Base-by-base conservation (phyloP, 352 stramenopile species). In the Phytophthora agathidicida region DNA sequence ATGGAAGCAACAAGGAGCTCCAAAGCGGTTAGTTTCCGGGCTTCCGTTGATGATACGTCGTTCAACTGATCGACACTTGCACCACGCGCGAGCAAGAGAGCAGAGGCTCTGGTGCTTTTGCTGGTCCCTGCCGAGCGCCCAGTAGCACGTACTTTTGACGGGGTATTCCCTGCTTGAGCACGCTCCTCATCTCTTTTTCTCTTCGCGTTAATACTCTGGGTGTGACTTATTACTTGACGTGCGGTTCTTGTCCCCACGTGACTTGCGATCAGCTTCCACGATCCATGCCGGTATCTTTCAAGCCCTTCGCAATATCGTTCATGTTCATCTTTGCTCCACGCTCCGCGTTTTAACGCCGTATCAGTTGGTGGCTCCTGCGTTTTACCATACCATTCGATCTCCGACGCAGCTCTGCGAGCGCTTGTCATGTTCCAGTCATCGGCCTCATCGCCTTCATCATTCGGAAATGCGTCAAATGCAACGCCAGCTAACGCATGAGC, bases 131-230 rank as follows among this genome's bases (percentile, higher is more conserved):
- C n/a, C n/a, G n/a, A n/a, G n/a, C n/a, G n/a, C n/a, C n/a, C n/a
- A n/a, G n/a, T 10, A 44, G 6, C 37, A 30, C 37, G 10, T 19
- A 2, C 5, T 44, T 30, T 28, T 28, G 37, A 24, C n/a, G 6
- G 7, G 14, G n/a, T 45, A 14, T 1, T 20, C 13, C 38, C 13
- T 24, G 44, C n/a, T 52, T 3, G 10, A 7, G 13, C 31, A n/a
- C 31, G 45, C 9, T 43, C 23, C 33, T 53, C 31, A 43, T 19
- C 3, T 1, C 51, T 37, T 50, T 58, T 63, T 22, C 44, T 41
- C 45, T 68, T 62, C 9, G 31, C 44, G 1, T 51, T 50, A 42
- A 68, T 45, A 28, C 60, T 63, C 20, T 68, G 44, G 9, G 59
- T 37, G 7, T 63, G 59, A 23, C 43, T 68, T 17, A 42, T 44